Evolutionary conservation across 306 rosid species (phyloP).

Genomic region (Castanospermum australe): DNA sequence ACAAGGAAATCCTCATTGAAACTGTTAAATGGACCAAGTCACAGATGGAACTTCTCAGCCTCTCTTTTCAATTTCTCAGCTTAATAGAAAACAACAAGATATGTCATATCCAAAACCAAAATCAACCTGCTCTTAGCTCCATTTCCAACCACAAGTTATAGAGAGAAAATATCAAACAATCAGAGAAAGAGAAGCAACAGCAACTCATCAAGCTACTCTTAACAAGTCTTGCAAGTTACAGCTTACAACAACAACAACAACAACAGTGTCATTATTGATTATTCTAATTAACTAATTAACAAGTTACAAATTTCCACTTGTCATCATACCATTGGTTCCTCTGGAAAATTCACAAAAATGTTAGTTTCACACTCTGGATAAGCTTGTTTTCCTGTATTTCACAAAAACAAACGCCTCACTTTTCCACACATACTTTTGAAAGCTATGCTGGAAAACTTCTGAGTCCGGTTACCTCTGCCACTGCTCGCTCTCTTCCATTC

Average conservation of each 20-base stretch:
- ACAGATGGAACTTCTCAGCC: background rate
- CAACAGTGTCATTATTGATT: too few relatives aligned
- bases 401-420: slow-evolving; percentile 37
- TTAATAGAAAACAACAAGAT: background rate
- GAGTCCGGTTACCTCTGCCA: slow-evolving; percentile 12
- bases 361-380: slow-evolving; percentile 58
- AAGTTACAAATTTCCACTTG: slow-evolving; percentile 27
- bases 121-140: background rate
- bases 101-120: background rate
- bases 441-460: slow-evolving; percentile 15
- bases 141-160: background rate
- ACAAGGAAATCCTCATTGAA: background rate
- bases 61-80: background rate
- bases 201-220: too few relatives aligned
- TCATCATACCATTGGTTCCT: slow-evolving; percentile 26
- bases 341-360: slow-evolving; percentile 4
- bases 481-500: background rate
- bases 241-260: too few relatives aligned
- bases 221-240: too few relatives aligned
- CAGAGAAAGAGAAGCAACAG: background rate
- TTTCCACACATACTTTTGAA: slow-evolving; percentile 16
- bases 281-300: background rate
- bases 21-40: background rate
- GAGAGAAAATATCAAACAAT: background rate
- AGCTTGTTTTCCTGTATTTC: slow-evolving; percentile 38